phyloP scores from a whole-genome alignment of 148 eudicot species.

The Arbutus unedo region DNA sequence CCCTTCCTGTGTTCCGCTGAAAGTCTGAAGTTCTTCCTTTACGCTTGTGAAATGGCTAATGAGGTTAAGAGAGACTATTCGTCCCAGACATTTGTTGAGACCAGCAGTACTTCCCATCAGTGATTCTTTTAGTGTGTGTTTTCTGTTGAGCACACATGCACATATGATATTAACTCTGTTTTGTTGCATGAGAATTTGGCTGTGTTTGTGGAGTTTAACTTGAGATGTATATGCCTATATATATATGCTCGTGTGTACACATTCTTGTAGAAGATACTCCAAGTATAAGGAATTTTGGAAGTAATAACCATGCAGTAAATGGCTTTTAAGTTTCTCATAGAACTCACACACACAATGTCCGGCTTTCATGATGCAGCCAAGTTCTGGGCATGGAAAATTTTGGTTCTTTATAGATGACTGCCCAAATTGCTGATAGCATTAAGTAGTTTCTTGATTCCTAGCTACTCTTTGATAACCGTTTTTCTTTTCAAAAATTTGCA shows the following conservation, averaged over 20 bases:
- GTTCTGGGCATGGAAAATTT: conserved; percentile 4
- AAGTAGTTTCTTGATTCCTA: conserved; percentile 4
- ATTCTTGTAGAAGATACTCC: not conserved
- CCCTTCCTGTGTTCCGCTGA: not conserved
- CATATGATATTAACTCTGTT: not conserved
- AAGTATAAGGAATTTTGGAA: not conserved
- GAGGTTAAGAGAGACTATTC: not conserved
- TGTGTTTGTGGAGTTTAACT: not conserved
- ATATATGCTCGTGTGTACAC: not conserved
- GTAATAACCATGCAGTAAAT: not conserved
- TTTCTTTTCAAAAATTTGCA: conserved; percentile 29
- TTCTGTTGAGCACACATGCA: not conserved
- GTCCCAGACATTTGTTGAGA: not conserved
- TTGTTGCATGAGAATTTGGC: not conserved
- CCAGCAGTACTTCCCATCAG: not conserved
- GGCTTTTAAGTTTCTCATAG: not conserved
- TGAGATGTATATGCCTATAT: not conserved
- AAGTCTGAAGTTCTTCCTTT: not conserved
- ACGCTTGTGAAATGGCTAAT: not conserved
- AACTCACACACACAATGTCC: not conserved
- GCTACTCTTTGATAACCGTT: not conserved
- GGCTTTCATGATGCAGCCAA: not conserved
- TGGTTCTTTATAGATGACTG: not conserved
- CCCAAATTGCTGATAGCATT: not conserved
- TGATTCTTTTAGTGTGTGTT: not conserved